Percentiles rank a stretch among this genome's conserved stretches.
phyloP scores from a whole-genome alignment of 257 asterid species.

The Fraxinus pennsylvanica region DNA sequence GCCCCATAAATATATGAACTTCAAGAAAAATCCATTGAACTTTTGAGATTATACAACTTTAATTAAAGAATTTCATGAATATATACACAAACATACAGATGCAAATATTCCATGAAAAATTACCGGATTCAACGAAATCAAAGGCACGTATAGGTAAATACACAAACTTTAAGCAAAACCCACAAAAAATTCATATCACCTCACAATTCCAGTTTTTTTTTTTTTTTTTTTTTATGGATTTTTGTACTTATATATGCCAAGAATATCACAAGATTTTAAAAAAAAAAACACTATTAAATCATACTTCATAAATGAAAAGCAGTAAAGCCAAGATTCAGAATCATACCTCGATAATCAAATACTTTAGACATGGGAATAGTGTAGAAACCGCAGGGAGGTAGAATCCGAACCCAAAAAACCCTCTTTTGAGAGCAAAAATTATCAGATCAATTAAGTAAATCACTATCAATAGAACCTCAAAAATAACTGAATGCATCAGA shows the following conservation, averaged over 20 bases:
- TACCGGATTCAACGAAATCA: neutral
- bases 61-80: neutral
- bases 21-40: neutral
- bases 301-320: neutral
- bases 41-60: neutral
- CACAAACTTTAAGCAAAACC: slow-evolving; percentile 21
- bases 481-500: slow-evolving; percentile 60
- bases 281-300: slow-evolving; percentile 1
- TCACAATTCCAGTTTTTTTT: neutral
- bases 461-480: slow-evolving; percentile 38
- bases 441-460: slow-evolving; percentile 43
- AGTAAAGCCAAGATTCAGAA: slow-evolving; percentile 26
- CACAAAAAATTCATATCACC: slow-evolving; percentile 6
- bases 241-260: neutral
- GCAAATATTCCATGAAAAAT: neutral
- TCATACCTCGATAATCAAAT: slow-evolving; percentile 75
- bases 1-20: neutral
- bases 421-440: slow-evolving; percentile 60
- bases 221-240: too few species aligned
- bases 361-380: slow-evolving; percentile 66
- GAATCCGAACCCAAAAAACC: slow-evolving; percentile 50
- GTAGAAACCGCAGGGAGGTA: slow-evolving; percentile 32
- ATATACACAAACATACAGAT: neutral
- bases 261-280: neutral
- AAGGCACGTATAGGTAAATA: slow-evolving; percentile 2